A percentile compares a stretch with the other conserved stretches of the same genome.
phyloP scores from a whole-genome alignment of 1,284 basidiomycete species.

The Termitomyces sp. region DNA sequence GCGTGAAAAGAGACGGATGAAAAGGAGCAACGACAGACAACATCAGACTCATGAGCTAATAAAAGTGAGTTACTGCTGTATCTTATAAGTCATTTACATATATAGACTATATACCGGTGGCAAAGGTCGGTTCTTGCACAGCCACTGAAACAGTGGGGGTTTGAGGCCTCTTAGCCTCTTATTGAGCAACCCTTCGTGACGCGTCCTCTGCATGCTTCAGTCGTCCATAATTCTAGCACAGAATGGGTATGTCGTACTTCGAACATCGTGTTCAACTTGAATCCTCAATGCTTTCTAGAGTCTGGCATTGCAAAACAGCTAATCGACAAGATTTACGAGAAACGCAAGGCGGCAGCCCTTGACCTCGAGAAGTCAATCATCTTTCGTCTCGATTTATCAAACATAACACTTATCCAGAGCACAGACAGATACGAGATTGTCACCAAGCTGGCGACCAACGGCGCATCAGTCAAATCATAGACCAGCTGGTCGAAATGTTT shows the following conservation, averaged over 20 bases:
- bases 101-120: too few relatives aligned
- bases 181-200: neutral
- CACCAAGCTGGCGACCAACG: conserved; percentile 76
- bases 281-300: conserved; percentile 34
- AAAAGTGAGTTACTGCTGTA: too few relatives aligned
- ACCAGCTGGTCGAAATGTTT: conserved; percentile 94
- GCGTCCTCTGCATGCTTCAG: conserved; percentile 8
- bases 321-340: conserved; percentile 90
- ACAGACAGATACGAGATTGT: conserved; percentile 83
- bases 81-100: too few relatives aligned
- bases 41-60: neutral
- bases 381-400: neutral
- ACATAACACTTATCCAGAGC: conserved; percentile 4
- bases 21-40: conserved; percentile 29
- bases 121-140: conserved; percentile 10
- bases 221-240: neutral
- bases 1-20: conserved; percentile 25
- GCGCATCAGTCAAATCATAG: conserved; percentile 84
- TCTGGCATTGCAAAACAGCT: conserved; percentile 67
- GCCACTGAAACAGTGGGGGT: conserved; percentile 11
- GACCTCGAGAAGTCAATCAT: conserved; percentile 84
- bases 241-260: conserved; percentile 14
- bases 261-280: neutral
- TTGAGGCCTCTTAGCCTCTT: too few relatives aligned
- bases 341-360: conserved; percentile 91